Conservation (phyloP, 495 filamentous ascomycete genomes). For the Penicillium odoratum region DNA sequence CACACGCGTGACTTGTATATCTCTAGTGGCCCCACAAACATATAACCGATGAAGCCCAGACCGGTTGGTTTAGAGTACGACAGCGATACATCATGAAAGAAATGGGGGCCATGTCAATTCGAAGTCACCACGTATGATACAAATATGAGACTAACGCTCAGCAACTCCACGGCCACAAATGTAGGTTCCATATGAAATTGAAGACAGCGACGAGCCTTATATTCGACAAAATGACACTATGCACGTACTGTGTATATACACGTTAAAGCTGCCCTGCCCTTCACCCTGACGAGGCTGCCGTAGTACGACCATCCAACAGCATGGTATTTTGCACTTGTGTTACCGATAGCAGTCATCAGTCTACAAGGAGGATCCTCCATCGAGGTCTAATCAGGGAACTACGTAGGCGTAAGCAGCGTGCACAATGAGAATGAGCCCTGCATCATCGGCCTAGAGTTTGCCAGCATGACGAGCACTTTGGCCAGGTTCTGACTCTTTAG, state of each 20-base stretch:
- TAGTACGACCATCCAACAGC: neutral
- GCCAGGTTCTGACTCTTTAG: neutral
- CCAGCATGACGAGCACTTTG: neutral
- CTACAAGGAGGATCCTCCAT: neutral
- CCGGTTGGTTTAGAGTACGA: neutral
- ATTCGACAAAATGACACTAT: conserved; percentile 1
- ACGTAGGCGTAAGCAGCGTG: conserved; percentile 1
- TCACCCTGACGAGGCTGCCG: neutral
- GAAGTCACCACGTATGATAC: conserved; percentile 4
- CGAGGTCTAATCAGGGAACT: neutral
- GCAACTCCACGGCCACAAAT: neutral
- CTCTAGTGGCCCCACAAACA: neutral
- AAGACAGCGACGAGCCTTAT: neutral
- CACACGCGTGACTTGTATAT: conserved; percentile 1
- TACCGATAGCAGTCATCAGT: neutral
- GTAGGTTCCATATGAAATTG: neutral
- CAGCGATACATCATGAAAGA: conserved; percentile 1
- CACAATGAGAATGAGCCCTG: neutral
- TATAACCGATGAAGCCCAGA: neutral
- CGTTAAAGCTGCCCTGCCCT: neutral
- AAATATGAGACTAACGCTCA: neutral
- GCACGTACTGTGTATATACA: neutral
- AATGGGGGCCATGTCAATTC: neutral
- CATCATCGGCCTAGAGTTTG: neutral
- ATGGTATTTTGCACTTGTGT: neutral